A percentile compares a stretch with the other conserved stretches of the same genome.
Evolutionary conservation across 352 stramenopile genomes (phyloP).

Genomic region (Globisporangium barbulae): DNA sequence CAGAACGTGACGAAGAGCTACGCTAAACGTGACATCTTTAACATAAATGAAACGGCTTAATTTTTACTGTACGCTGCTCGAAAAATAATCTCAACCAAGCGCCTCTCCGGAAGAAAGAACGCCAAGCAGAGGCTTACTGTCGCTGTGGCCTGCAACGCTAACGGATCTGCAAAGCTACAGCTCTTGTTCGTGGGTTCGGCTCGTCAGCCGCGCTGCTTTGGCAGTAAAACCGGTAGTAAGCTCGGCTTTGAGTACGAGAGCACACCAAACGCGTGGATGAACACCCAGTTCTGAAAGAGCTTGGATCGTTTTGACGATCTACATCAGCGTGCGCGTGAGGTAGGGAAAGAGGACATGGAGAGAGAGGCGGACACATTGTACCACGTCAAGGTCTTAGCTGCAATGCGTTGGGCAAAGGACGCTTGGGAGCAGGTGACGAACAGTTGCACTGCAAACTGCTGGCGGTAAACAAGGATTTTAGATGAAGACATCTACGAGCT

Average conservation of each 20-base stretch:
- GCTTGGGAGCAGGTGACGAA: too few species aligned
- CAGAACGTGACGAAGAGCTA: conserved; percentile 6
- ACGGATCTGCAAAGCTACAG: conserved; percentile 1
- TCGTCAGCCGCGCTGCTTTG: neutral
- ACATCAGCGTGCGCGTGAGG: neutral
- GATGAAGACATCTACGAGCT: too few species aligned
- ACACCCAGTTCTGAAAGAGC: neutral
- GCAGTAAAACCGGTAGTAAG: neutral
- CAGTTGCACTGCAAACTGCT: too few species aligned
- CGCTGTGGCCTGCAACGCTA: neutral
- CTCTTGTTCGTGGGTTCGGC: conserved; percentile 2
- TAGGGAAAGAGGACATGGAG: too few species aligned
- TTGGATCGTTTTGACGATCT: conserved; percentile 6
- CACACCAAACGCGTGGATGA: conserved; percentile 4
- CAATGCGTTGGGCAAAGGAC: too few species aligned
- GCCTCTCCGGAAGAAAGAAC: conserved; percentile 7
- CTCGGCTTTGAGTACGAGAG: conserved; percentile 5
- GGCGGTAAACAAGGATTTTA: too few species aligned
- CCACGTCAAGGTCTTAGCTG: too few species aligned
- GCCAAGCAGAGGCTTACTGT: conserved; percentile 7
- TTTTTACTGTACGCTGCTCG: conserved; percentile 11
- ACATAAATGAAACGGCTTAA: conserved; percentile 4
- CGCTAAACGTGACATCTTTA: conserved; percentile 13
- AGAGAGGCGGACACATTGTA: too few species aligned
- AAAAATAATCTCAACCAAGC: neutral